These are phyloP conservation scores for Tuber microsphaerosporum DNA, from an alignment of 495 filamentous ascomycete species.

Conservation along the genomic window DNA sequence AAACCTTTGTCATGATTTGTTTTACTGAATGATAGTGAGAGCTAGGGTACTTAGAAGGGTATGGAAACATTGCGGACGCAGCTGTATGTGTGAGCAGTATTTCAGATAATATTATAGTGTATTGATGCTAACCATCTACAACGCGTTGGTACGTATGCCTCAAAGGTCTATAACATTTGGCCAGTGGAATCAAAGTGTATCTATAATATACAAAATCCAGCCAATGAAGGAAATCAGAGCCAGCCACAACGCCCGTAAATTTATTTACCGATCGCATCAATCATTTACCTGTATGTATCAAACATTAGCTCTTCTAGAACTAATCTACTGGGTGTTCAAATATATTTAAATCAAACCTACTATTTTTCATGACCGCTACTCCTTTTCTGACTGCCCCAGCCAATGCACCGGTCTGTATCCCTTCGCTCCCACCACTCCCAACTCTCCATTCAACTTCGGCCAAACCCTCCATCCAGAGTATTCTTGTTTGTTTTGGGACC, in stretches of 20 bases:
- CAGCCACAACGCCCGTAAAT: neutral
- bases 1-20: neutral
- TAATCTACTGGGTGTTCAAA: neutral
- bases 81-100: neutral
- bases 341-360: neutral
- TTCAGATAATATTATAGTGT: neutral
- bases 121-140: neutral
- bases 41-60: neutral
- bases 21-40: neutral
- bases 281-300: neutral
- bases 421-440: conserved; percentile 81
- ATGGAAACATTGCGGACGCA: neutral
- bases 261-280: neutral
- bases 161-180: neutral
- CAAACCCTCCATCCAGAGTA: conserved; percentile 83
- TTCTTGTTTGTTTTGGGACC: conserved; percentile 77
- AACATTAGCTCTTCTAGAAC: neutral
- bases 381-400: conserved; percentile 85
- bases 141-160: neutral
- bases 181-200: neutral
- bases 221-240: neutral
- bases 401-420: conserved; percentile 82
- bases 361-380: conserved; percentile 60
- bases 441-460: conserved; percentile 89
- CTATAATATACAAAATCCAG: neutral